Conservation (phyloP, 306 rosid genomes). For the Canavalia gladiata region DNA sequence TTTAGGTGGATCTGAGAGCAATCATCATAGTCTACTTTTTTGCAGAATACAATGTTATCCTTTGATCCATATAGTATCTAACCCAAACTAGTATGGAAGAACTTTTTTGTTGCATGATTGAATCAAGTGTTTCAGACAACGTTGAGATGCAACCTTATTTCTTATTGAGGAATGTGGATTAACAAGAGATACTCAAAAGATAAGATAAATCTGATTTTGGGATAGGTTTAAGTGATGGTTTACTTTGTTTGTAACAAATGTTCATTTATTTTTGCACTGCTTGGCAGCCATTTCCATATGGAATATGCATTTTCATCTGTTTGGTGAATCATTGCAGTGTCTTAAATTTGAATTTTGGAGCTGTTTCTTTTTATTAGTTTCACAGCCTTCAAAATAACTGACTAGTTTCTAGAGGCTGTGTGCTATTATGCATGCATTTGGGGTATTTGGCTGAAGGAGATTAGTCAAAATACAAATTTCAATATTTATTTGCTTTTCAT, state of each 20-base stretch:
- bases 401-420: neutral
- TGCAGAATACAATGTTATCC: neutral
- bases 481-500: conserved; percentile 1
- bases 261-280: conserved; percentile 2
- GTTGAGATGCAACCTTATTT: neutral
- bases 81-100: neutral
- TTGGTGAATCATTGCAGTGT: conserved; percentile 4
- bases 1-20: conserved; percentile 26
- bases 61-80: conserved; percentile 12
- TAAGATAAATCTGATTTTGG: neutral
- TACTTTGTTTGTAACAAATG: conserved; percentile 4
- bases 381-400: neutral
- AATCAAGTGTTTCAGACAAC: conserved; percentile 5
- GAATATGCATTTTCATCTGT: conserved; percentile 23
- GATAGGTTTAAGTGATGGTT: conserved; percentile 19
- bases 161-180: neutral
- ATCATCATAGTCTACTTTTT: conserved; percentile 8
- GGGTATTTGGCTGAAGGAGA: conserved; percentile 19
- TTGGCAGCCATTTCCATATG: neutral
- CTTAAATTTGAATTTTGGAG: conserved; percentile 12
- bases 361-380: conserved; percentile 11
- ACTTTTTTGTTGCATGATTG: conserved; percentile 13
- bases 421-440: conserved; percentile 2
- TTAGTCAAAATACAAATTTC: neutral
- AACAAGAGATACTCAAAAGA: neutral